Evolutionary conservation across 2,329 filamentous ascomycete species (phyloP), one percentile per base, ranked within the genome.

Genomic region (Colletotrichum sp.): DNA sequence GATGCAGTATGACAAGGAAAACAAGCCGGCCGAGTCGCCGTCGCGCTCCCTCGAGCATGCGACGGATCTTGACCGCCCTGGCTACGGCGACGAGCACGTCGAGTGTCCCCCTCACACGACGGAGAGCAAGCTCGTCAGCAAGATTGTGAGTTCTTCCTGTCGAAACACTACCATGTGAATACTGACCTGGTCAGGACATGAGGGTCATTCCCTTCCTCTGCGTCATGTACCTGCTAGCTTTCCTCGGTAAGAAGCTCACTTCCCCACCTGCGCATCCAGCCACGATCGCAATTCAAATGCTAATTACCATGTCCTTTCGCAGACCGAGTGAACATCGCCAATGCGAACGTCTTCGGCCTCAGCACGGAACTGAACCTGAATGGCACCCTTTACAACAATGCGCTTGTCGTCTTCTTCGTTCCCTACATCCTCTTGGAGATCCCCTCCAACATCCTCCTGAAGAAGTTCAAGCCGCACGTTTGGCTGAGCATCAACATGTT

Each of bases 401-500:
- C 93, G 2, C 87, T 96, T 77, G 94, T 93, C 72, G 95, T 96
- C 81, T 96, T 96, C 87, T 96, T 96, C 84, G 90, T 96, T 2
- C 94, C 95, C 1, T 96, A 96, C 82, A 90, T 96, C 71, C 84
- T 95, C 32, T 86, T 96, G 66, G 96, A 96, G 86, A 85, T 84
- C 75, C 86, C 93, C 71, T 90, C 88, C 78, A 82, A 82, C 70
- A 80, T 82, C n/a, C 75, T 82, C 21, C 79, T 82, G 24, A 82
- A 82, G 69, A 81, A 81, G 75, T 87, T 87, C 79, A 83, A 82
- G 65, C 93, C 93, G 2, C 90, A 93, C 77, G 85, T 94, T 64
- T 95, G 93, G 95, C 88, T 98, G 28, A 92, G 93, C 6, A 82
- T 92, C 69, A 98, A 96, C 86, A 98, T 98, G 94, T 94, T 96